Conservation (phyloP, 768 basidiomycete genomes). For the Leccinum sublutescens region DNA sequence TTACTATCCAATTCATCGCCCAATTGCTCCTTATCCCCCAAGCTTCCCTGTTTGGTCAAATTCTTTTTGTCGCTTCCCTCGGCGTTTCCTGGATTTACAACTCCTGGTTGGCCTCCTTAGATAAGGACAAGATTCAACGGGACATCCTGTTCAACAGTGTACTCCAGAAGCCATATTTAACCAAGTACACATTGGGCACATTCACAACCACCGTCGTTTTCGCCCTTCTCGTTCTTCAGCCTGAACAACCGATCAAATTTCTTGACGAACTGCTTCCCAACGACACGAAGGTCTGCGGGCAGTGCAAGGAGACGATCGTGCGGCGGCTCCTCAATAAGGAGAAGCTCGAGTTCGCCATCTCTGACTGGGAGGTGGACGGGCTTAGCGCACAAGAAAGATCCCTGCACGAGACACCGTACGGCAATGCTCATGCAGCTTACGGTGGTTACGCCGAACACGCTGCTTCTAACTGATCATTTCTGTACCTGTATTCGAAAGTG, state of each 20-base stretch:
- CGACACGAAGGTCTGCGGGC: slow-evolving; percentile 18
- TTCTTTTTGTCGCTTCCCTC: not conserved
- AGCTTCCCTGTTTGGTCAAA: not conserved
- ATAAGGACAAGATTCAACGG: slow-evolving; percentile 23
- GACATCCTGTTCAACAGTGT: slow-evolving; percentile 12
- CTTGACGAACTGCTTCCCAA: slow-evolving; percentile 20
- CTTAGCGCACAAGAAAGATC: slow-evolving; percentile 16
- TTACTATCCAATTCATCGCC: not conserved
- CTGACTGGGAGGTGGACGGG: slow-evolving; percentile 23
- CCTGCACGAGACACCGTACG: slow-evolving; percentile 24
- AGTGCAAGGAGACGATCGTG: slow-evolving; percentile 19
- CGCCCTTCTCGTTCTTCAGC: slow-evolving; percentile 10
- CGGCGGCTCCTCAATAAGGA: slow-evolving; percentile 7
- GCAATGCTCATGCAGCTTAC: slow-evolving; percentile 27
- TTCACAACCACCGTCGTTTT: slow-evolving; percentile 21
- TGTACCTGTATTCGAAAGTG: no score
- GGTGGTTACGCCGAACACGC: slow-evolving; percentile 17
- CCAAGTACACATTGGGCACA: slow-evolving; percentile 16
- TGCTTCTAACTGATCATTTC: slow-evolving; percentile 7
- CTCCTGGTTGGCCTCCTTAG: slow-evolving; percentile 27
- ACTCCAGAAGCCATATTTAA: slow-evolving; percentile 12
- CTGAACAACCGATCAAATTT: slow-evolving; percentile 3
- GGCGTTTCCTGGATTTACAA: slow-evolving; percentile 1
- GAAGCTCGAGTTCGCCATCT: slow-evolving; percentile 21
- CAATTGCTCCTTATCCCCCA: not conserved